phyloP scores from a whole-genome alignment of 1,139 yeast species.

The Hemisphaericaspora xylanilytica region DNA sequence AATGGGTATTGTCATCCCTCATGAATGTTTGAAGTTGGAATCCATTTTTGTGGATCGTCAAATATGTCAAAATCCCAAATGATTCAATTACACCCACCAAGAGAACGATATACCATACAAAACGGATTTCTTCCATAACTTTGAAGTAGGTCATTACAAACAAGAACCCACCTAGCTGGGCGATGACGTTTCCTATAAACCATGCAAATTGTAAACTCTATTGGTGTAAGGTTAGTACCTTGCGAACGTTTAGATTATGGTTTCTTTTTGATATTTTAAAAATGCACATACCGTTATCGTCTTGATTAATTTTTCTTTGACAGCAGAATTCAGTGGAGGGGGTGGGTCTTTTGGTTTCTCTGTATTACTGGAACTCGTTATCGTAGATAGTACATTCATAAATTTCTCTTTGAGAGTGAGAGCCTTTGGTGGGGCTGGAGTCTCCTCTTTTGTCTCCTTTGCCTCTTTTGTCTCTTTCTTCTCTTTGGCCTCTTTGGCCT shows the following conservation, averaged over 20 bases:
- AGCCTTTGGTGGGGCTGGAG: too few relatives aligned
- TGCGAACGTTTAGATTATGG: too few relatives aligned
- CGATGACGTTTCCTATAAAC: conserved; percentile 70
- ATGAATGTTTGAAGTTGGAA: conserved; percentile 27
- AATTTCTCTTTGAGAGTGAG: too few relatives aligned
- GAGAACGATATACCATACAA: conserved; percentile 56
- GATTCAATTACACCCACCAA: conserved; percentile 68
- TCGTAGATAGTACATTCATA: too few relatives aligned
- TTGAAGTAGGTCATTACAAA: conserved; percentile 49
- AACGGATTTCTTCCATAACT: conserved; percentile 26
- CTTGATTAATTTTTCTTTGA: conserved; percentile 17
- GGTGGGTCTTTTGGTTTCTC: too few relatives aligned
- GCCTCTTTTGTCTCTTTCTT: background rate
- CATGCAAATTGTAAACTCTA: conserved; percentile 57
- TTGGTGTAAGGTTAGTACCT: too few relatives aligned
- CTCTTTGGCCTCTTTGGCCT: too few relatives aligned
- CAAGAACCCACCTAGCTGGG: conserved; percentile 53
- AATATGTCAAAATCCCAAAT: conserved; percentile 74
- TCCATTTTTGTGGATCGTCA: conserved; percentile 40
- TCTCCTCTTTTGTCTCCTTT: too few relatives aligned
- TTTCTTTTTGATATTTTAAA: too few relatives aligned
- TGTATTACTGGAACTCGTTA: too few relatives aligned
- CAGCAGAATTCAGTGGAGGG: conserved; percentile 3
- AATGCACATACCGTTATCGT: conserved; percentile 17
- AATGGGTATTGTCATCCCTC: conserved; percentile 51